Evolutionary conservation across 805 yeast species (phyloP).

Genomic region (Kazachstania taianensis): DNA sequence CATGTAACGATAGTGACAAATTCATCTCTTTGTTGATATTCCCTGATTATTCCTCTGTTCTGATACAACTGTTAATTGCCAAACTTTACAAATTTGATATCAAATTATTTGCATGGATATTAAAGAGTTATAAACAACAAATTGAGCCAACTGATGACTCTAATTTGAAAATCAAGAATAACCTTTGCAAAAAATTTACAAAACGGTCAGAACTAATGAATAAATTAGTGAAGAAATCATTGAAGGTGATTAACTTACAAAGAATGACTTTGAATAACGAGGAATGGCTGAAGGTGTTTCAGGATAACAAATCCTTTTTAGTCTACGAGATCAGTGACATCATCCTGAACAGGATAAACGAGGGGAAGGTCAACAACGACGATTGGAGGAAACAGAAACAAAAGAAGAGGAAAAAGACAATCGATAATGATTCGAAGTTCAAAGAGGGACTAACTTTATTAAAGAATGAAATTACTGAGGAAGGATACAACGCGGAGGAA

Average conservation of each 20-base stretch:
- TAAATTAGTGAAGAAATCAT: constrained; percentile 9
- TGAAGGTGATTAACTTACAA: constrained; percentile 10
- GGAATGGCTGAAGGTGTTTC: constrained; percentile 10
- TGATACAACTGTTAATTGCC: constrained; percentile 7
- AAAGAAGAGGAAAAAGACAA: constrained; percentile 11
- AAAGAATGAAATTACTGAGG: neutral
- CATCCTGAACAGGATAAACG: constrained; percentile 1
- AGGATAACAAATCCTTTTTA: constrained; percentile 9
- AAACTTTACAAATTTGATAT: constrained; percentile 14
- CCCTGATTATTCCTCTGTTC: constrained; percentile 8
- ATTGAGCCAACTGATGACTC: neutral
- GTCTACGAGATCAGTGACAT: neutral
- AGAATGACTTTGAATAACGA: constrained; percentile 10
- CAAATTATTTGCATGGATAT: constrained; percentile 11
- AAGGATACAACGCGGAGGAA: neutral
- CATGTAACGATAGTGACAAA: constrained; percentile 4
- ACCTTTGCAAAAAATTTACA: constrained; percentile 3
- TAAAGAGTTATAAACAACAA: constrained; percentile 3
- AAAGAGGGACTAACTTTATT: neutral
- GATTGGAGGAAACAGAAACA: constrained; percentile 17
- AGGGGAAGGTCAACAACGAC: constrained; percentile 2
- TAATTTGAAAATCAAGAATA: neutral
- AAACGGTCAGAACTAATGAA: constrained; percentile 12
- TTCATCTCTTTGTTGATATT: constrained; percentile 10
- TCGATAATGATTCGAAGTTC: constrained; percentile 5